Conservation (phyloP, 306 rosid species). For the Rubus idaeus region DNA sequence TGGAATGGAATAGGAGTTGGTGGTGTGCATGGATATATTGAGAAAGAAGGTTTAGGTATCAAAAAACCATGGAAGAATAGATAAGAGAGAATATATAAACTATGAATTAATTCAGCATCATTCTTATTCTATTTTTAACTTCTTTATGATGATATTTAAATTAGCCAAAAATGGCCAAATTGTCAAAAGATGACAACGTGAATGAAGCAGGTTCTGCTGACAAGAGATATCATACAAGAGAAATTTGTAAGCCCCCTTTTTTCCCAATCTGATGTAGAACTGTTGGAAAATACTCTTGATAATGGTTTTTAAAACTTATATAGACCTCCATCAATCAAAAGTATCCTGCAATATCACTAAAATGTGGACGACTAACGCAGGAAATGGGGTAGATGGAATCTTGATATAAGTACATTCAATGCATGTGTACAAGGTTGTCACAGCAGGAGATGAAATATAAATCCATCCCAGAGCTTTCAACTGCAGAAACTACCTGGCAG, state of each 20-base stretch:
- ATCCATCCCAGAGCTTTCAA: constrained; percentile 13
- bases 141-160: neutral
- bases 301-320: neutral
- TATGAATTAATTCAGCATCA: neutral
- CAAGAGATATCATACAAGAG: neutral
- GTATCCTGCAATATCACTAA: neutral
- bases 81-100: neutral
- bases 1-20: too few relatives aligned
- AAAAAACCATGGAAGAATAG: neutral
- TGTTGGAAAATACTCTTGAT: neutral
- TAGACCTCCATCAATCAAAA: neutral
- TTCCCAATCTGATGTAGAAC: neutral
- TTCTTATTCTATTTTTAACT: neutral
- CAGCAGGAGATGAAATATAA: neutral
- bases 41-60: too few relatives aligned
- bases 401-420: neutral
- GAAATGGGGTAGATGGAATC: neutral
- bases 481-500: constrained; percentile 69
- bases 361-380: constrained; percentile 3
- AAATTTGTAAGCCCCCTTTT: too few relatives aligned
- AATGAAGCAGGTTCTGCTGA: neutral
- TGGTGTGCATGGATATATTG: too few relatives aligned
- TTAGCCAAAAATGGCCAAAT: neutral
- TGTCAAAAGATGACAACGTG: neutral
- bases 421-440: neutral